phyloP scores from a whole-genome alignment of 2,329 filamentous ascomycete genomes.

The Microcyclospora pomicola region DNA sequence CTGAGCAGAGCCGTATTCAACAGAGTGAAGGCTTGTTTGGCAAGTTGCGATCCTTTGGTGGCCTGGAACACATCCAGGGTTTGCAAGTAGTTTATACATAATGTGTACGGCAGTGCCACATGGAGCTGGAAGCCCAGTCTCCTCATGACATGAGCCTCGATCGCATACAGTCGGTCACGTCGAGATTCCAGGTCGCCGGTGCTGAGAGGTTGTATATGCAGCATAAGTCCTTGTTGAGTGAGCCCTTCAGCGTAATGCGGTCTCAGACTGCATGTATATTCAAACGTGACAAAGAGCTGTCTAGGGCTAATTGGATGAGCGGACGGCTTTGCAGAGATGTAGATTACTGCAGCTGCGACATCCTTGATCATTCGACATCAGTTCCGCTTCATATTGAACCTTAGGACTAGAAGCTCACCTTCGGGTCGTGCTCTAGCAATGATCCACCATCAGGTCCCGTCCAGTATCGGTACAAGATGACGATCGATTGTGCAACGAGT shows the following conservation, averaged over 20 bases:
- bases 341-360: conserved; percentile 67
- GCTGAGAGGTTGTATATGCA: conserved; percentile 18
- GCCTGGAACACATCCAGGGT: conserved; percentile 55
- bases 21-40: conserved; percentile 55
- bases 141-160: conserved; percentile 65
- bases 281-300: conserved; percentile 72
- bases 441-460: conserved; percentile 42
- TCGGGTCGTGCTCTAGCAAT: conserved; percentile 36
- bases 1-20: conserved; percentile 78
- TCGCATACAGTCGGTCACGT: conserved; percentile 51
- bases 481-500: conserved; percentile 70
- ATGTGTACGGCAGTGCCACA: conserved; percentile 69
- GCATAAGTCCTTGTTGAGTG: conserved; percentile 8
- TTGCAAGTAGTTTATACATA: conserved; percentile 86
- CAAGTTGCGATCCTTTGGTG: conserved; percentile 37
- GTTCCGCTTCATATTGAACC: not conserved
- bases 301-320: conserved; percentile 61
- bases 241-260: conserved; percentile 36
- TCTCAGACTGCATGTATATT: conserved; percentile 55
- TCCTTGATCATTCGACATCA: conserved; percentile 39
- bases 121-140: conserved; percentile 70
- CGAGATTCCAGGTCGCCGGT: conserved; percentile 57
- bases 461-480: conserved; percentile 73
- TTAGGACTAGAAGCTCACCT: conserved; percentile 25
- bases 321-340: conserved; percentile 71